Conservation (phyloP, 2,329 filamentous ascomycete genomes). For the Elsinoe necatrix region DNA sequence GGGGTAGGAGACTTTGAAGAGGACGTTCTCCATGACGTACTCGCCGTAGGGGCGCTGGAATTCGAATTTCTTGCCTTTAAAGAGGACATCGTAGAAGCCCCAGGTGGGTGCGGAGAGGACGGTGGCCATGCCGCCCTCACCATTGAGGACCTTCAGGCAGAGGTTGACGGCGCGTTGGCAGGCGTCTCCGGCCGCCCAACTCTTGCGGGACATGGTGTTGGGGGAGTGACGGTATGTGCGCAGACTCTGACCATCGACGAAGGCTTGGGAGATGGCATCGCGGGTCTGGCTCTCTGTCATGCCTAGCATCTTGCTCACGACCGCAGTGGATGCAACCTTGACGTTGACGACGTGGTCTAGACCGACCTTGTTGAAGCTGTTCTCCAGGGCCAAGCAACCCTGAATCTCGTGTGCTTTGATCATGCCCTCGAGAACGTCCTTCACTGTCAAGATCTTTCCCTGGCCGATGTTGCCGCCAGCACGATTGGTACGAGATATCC, state of each 20-base stretch:
- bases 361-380: slow-evolving; percentile 98
- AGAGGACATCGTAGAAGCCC: slow-evolving; percentile 98
- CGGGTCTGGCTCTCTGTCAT: slow-evolving; percentile 83
- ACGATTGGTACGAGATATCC: slow-evolving; percentile 90
- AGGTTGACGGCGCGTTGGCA: slow-evolving; percentile 97
- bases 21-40: slow-evolving; percentile 99
- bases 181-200: slow-evolving; percentile 96
- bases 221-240: slow-evolving; percentile 95
- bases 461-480: slow-evolving; percentile 65
- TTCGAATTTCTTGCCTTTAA: slow-evolving; percentile 90
- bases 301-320: slow-evolving; percentile 91
- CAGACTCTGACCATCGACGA: slow-evolving; percentile 92
- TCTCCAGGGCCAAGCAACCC: slow-evolving; percentile 90
- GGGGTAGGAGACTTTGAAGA: slow-evolving; percentile 90
- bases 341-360: slow-evolving; percentile 96
- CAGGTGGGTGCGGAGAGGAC: slow-evolving; percentile 87
- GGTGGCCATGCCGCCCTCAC: slow-evolving; percentile 83
- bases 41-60: slow-evolving; percentile 95
- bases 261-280: slow-evolving; percentile 92
- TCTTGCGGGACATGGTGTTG: slow-evolving; percentile 99
- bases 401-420: slow-evolving; percentile 98
- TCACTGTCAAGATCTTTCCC: slow-evolving; percentile 76
- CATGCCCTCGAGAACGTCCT: slow-evolving; percentile 88
- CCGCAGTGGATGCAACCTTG: slow-evolving; percentile 92
- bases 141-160: slow-evolving; percentile 93